Conservation (phyloP, 257 asterid genomes). For the Rehmannia glutinosa region DNA sequence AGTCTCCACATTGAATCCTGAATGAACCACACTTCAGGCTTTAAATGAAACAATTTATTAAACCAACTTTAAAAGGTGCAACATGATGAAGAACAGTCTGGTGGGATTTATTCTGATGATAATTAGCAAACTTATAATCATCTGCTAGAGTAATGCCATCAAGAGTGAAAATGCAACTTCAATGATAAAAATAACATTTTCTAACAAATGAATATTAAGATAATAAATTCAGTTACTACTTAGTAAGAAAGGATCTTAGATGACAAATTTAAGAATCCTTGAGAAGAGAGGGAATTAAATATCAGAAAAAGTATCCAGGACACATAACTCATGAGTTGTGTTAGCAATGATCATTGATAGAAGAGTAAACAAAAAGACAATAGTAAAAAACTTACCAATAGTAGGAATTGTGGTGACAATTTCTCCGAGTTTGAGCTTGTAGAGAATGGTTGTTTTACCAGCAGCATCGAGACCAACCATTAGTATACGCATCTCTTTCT, state of each 20-base stretch:
- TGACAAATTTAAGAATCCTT: too few species aligned
- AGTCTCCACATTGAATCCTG: constrained; percentile 49
- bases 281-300: background rate
- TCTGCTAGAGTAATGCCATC: background rate
- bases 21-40: background rate
- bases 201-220: background rate
- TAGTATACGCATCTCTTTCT: constrained; percentile 63
- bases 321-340: background rate
- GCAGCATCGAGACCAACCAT: constrained; percentile 69
- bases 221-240: background rate
- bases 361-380: background rate
- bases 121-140: background rate
- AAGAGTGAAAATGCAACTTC: background rate
- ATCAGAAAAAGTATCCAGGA: background rate
- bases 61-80: background rate
- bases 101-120: too few species aligned
- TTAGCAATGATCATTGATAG: background rate
- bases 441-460: constrained; percentile 62
- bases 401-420: constrained; percentile 63
- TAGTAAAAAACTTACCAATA: constrained; percentile 33
- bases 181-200: background rate
- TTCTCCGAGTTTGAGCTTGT: constrained; percentile 71
- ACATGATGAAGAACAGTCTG: too few species aligned
- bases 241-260: too few species aligned
- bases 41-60: background rate